These are phyloP conservation scores for Paraphaeosphaeria minitans DNA, from an alignment of 2,329 filamentous ascomycete species.

Conservation along the genomic window DNA sequence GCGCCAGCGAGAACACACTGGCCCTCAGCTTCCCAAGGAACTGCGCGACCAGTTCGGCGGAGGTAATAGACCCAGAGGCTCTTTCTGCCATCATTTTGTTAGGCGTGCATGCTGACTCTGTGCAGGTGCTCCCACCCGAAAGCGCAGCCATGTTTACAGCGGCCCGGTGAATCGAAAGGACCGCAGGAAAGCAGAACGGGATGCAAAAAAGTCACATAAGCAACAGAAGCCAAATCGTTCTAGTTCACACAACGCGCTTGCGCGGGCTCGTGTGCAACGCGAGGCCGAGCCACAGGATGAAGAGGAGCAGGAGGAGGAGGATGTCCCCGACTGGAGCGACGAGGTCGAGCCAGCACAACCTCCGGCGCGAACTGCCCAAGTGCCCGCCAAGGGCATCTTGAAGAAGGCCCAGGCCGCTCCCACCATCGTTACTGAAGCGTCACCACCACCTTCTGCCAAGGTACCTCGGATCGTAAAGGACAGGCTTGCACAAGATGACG, in stretches of 20 bases:
- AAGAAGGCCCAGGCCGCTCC: slow-evolving; percentile 21
- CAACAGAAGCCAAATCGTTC: slow-evolving; percentile 18
- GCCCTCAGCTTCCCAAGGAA: slow-evolving; percentile 53
- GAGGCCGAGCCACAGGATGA: background rate
- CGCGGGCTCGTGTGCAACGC: background rate
- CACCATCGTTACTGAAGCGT: slow-evolving; percentile 7
- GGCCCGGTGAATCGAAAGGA: slow-evolving; percentile 61
- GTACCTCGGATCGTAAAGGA: slow-evolving; percentile 58
- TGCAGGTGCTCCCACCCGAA: slow-evolving; percentile 35
- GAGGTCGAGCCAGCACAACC: slow-evolving; percentile 35
- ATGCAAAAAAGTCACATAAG: slow-evolving; percentile 61
- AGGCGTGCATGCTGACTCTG: slow-evolving; percentile 10
- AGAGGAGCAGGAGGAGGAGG: slow-evolving; percentile 1
- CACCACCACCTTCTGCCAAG: slow-evolving; percentile 26
- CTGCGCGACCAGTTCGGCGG: slow-evolving; percentile 53
- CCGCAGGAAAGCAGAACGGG: slow-evolving; percentile 68
- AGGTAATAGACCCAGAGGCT: slow-evolving; percentile 12
- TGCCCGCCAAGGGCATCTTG: slow-evolving; percentile 44
- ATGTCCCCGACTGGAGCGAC: slow-evolving; percentile 19
- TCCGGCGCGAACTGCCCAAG: slow-evolving; percentile 19
- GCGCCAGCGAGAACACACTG: slow-evolving; percentile 44
- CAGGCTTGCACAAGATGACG: slow-evolving; percentile 76
- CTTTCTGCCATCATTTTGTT: background rate
- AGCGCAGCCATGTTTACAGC: slow-evolving; percentile 31
- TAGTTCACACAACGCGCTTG: slow-evolving; percentile 16